Conservation (phyloP, 2,329 filamentous ascomycete genomes). For the Colletotrichum scovillei region DNA sequence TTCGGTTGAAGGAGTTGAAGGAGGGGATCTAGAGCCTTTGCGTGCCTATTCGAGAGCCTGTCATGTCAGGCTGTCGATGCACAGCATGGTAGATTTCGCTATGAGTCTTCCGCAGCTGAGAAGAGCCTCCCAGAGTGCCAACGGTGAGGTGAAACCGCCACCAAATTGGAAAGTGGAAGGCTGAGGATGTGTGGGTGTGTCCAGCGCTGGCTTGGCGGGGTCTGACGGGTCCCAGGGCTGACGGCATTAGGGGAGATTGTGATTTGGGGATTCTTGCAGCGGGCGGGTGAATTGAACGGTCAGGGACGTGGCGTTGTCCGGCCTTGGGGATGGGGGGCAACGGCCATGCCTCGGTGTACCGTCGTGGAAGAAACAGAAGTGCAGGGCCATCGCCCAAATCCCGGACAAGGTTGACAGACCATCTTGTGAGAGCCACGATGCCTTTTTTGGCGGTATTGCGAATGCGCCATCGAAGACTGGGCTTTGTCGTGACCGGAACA, state of each 20-base stretch:
- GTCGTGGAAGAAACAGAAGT: background rate
- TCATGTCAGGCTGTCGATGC: background rate
- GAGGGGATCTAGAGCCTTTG: background rate
- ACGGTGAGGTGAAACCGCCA: constrained; percentile 4
- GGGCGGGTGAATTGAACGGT: background rate
- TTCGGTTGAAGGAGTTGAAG: background rate
- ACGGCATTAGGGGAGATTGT: background rate
- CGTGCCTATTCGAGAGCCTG: background rate
- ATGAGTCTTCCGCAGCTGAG: background rate
- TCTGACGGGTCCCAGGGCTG: background rate
- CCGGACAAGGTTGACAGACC: background rate
- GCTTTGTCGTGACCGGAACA: background rate
- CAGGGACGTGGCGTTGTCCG: constrained; percentile 6
- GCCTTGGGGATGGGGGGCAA: background rate
- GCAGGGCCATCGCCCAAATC: background rate
- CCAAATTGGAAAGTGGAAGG: background rate
- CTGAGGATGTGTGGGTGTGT: background rate
- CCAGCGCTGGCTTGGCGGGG: background rate
- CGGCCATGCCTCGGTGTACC: constrained; percentile 3
- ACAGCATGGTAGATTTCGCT: background rate
- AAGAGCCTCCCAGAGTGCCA: background rate
- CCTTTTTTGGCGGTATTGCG: background rate
- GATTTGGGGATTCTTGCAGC: background rate
- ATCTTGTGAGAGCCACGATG: background rate
- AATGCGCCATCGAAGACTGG: background rate